Base-by-base conservation (phyloP, 164 flowering plant genomes). In the Berberis vulgaris region DNA sequence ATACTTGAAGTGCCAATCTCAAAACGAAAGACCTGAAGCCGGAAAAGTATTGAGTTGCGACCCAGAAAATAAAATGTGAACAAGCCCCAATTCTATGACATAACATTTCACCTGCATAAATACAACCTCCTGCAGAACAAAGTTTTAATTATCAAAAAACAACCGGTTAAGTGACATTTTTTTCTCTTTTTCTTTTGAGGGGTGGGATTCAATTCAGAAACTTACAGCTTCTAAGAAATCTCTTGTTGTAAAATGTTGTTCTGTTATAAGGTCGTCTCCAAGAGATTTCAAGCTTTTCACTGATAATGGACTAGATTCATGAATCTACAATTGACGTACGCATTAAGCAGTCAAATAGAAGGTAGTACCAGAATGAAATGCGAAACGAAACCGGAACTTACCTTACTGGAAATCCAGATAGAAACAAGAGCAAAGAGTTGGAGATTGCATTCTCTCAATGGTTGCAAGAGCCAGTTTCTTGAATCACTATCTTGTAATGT, bases 151-250 rank as follows among this genome's bases (percentile, higher is more conserved):
- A 54, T 71, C 67, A 77, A 70, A 4, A 55, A 41, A 43, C 49
- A 26, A 54, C 2, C 7, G 58, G 7, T n/a, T 8, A 8, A 55
- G 6, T 26, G 26, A 26, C 26, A 26, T 26, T 26, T 26, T 26
- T 26, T 26, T 26, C 26, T 26, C 26, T 26, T 26, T 26, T 26
- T 26, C 26, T 26, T 26, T 26, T 26, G 41, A 9, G 60, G 45
- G 45, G 43, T 60, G 45, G 7, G 12, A 60, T n/a, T 55, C 2
- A 7, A 55, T 55, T 26, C 6, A 44, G 41, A 3, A 50, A 75
- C 83, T 80, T 81, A 86, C 96, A 42, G 89, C 96, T 69, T 87
- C 91, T 55, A 80, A 11, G 65, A 79, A 78, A 74, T 91, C 96
- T 44, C 86, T 67, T 47, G 67, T 71, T 0, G 89, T 87, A 63